A percentile compares a stretch with the other conserved stretches of the same genome.
Evolutionary conservation across 108 stramenopile genomes (phyloP).

Genomic region (Mayamaea pseudoterrestris): DNA sequence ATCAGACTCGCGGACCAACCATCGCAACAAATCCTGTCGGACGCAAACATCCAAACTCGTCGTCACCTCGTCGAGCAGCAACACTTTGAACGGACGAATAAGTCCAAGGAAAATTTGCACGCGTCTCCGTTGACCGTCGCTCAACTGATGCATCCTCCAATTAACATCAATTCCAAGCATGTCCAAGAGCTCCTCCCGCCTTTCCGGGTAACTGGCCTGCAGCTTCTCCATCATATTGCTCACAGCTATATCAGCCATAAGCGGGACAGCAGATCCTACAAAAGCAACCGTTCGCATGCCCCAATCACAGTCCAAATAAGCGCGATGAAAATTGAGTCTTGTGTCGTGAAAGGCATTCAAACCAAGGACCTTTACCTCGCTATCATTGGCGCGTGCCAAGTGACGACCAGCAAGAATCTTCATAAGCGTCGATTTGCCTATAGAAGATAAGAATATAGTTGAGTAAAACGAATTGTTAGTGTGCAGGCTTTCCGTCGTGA

Average conservation of each 20-base stretch:
- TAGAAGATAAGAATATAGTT: too few species aligned
- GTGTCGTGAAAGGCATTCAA: slow-evolving; percentile 92
- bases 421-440: slow-evolving; percentile 89
- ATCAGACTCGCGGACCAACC: slow-evolving; percentile 87
- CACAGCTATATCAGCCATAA: slow-evolving; percentile 92
- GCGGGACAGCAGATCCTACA: slow-evolving; percentile 79
- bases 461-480: too few species aligned
- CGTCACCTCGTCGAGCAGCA: slow-evolving; percentile 96
- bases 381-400: slow-evolving; percentile 50
- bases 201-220: slow-evolving; percentile 89
- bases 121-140: slow-evolving; percentile 88
- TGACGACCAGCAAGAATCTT: slow-evolving; percentile 88
- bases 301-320: slow-evolving; percentile 94
- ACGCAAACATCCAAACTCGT: slow-evolving; percentile 93
- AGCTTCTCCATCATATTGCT: slow-evolving; percentile 91
- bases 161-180: slow-evolving; percentile 91
- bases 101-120: slow-evolving; percentile 95
- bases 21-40: slow-evolving; percentile 83
- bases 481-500: too few species aligned
- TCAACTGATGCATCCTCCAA: slow-evolving; percentile 94
- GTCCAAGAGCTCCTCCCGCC: slow-evolving; percentile 89
- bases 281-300: slow-evolving; percentile 97
- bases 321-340: slow-evolving; percentile 80
- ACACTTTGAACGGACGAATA: slow-evolving; percentile 89
- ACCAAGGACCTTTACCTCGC: slow-evolving; percentile 68